Evolutionary conservation across 2,329 filamentous ascomycete genomes (phyloP).

Genomic region (Knufia petricola): DNA sequence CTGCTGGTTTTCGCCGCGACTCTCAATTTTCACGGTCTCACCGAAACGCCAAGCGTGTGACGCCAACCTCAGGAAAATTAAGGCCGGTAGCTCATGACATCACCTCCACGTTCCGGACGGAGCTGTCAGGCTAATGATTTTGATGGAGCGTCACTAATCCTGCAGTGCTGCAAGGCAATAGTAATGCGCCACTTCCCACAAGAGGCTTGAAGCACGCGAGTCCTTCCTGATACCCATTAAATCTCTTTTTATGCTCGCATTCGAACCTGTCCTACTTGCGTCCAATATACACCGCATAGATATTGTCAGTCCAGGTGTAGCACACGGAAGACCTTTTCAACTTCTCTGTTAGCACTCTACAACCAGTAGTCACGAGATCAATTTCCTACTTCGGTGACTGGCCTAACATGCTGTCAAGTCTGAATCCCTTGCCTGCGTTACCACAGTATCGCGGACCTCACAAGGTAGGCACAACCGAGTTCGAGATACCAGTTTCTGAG

Average conservation of each 20-base stretch:
- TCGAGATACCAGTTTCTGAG: slow-evolving; percentile 61
- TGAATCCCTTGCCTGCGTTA: slow-evolving; percentile 56
- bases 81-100: neutral
- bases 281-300: too few relatives aligned
- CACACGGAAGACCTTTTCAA: too few relatives aligned
- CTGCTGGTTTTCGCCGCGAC: too few relatives aligned
- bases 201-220: neutral
- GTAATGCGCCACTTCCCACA: neutral
- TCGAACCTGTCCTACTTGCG: too few relatives aligned
- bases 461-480: slow-evolving; percentile 68
- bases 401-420: slow-evolving; percentile 17
- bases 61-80: too few relatives aligned
- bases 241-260: too few relatives aligned
- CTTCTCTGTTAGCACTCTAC: neutral
- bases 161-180: neutral
- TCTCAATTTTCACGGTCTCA: too few relatives aligned
- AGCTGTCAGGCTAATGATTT: too few relatives aligned
- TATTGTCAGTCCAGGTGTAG: too few relatives aligned
- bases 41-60: too few relatives aligned
- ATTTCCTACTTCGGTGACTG: neutral
- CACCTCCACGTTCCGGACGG: too few relatives aligned
- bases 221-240: neutral
- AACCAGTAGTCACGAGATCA: neutral
- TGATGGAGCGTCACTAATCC: too few relatives aligned
- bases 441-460: slow-evolving; percentile 68